Evolutionary conservation across 768 basidiomycete genomes (phyloP).

Genomic region (Boletus tomentosulus): DNA sequence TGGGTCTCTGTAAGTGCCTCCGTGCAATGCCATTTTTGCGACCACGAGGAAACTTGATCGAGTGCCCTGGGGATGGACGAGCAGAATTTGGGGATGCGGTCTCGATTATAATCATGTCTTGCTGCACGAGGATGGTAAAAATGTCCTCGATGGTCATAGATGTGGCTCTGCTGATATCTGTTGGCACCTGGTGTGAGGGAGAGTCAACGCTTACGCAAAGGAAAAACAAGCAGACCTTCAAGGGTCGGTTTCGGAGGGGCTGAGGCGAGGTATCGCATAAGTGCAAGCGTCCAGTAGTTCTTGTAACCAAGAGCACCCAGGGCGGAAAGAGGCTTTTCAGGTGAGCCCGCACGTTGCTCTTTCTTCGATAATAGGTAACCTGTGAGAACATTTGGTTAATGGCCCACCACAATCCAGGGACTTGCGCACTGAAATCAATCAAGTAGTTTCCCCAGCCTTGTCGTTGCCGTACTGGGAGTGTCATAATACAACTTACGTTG

Average conservation of each 20-base stretch:
- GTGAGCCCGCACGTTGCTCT: constrained; percentile 84
- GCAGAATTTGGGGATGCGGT: constrained; percentile 42
- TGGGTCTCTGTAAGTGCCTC: constrained; percentile 53
- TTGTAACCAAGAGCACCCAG: constrained; percentile 92
- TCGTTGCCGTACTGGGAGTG: constrained; percentile 88
- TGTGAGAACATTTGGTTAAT: constrained; percentile 29
- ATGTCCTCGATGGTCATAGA: constrained; percentile 92
- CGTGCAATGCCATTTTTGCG: constrained; percentile 62
- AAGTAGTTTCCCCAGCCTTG: constrained; percentile 96
- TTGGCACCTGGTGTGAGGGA: constrained; percentile 18
- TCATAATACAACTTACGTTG: constrained; percentile 99
- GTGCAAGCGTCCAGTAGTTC: constrained; percentile 87
- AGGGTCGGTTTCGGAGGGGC: constrained; percentile 60
- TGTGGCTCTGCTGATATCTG: constrained; percentile 82
- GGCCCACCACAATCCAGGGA: constrained; percentile 5
- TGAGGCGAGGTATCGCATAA: constrained; percentile 73
- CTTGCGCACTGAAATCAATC: constrained; percentile 86
- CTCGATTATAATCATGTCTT: constrained; percentile 66
- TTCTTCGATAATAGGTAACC: constrained; percentile 97
- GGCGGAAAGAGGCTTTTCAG: constrained; percentile 92
- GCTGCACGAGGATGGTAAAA: constrained; percentile 64
- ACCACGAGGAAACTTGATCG: constrained; percentile 69
- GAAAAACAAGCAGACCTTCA: constrained; percentile 56
- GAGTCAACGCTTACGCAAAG: constrained; percentile 9
- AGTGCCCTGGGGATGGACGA: constrained; percentile 71